Evolutionary conservation across 495 filamentous ascomycete genomes (phyloP).

Genomic region (Neurospora terricola): DNA sequence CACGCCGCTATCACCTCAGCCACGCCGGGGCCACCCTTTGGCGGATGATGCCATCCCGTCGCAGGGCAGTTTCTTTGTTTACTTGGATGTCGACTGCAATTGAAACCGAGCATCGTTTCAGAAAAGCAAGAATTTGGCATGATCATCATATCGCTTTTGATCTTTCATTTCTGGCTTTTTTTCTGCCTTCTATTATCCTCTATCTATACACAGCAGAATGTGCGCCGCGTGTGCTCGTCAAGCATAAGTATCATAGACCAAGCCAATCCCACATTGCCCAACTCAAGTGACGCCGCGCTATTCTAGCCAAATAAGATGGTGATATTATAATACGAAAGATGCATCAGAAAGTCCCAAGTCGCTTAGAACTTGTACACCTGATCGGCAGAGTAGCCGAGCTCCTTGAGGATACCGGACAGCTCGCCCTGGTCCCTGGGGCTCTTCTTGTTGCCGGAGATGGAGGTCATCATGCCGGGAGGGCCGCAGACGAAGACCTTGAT

Average conservation of each 20-base stretch:
- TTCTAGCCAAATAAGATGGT: background rate
- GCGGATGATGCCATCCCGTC: background rate
- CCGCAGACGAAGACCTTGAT: constrained; percentile 89
- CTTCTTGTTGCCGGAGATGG: constrained; percentile 80
- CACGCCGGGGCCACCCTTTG: background rate
- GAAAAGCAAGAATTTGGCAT: background rate
- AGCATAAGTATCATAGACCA: background rate
- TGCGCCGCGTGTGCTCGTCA: background rate
- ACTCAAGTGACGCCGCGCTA: background rate
- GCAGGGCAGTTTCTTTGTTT: background rate
- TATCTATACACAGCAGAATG: background rate
- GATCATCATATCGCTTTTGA: background rate
- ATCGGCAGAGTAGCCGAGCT: constrained; percentile 82
- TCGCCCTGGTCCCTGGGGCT: constrained; percentile 89
- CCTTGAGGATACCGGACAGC: constrained; percentile 70
- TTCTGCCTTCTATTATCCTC: background rate
- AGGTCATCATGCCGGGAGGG: constrained; percentile 87
- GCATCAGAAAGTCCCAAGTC: background rate
- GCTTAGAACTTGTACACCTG: constrained; percentile 94
- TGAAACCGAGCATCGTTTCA: background rate
- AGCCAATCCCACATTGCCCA: background rate
- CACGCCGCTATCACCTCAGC: background rate
- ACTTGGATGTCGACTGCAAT: background rate
- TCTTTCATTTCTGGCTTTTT: background rate
- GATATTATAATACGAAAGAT: background rate